Evolutionary conservation across 306 rosid genomes (phyloP).

Genomic region (Albizia julibrissin): DNA sequence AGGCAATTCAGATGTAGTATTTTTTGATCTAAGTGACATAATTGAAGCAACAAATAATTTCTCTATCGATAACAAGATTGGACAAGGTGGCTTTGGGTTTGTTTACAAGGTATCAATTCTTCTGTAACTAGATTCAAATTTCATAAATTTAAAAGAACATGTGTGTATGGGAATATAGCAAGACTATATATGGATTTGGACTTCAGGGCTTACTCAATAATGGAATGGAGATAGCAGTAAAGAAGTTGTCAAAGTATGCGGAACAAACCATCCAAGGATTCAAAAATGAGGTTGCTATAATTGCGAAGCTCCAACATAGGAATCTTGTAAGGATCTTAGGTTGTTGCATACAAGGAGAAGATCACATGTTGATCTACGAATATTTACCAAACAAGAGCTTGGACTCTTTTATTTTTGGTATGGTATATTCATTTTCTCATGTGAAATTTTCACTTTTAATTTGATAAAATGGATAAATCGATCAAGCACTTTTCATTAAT

Average conservation of each 20-base stretch:
- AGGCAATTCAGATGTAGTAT: slow-evolving; percentile 34
- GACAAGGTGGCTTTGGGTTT: too few species aligned
- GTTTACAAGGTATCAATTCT: too few species aligned
- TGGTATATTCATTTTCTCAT: too few species aligned
- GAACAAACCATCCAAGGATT: neutral
- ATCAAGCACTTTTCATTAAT: too few species aligned
- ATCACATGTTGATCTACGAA: slow-evolving; percentile 66
- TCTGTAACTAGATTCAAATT: too few species aligned
- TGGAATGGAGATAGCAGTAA: slow-evolving; percentile 1
- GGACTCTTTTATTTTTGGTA: slow-evolving; percentile 54
- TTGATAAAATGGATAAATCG: too few species aligned
- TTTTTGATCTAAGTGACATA: slow-evolving; percentile 40
- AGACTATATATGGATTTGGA: neutral
- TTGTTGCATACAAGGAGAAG: slow-evolving; percentile 14
- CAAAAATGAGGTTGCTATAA: too few species aligned
- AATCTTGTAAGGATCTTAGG: too few species aligned
- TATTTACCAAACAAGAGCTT: slow-evolving; percentile 67
- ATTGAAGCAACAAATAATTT: slow-evolving; percentile 55
- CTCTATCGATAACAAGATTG: neutral
- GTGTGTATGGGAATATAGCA: too few species aligned
- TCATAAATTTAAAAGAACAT: too few species aligned
- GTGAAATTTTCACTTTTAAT: too few species aligned
- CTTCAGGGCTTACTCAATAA: slow-evolving; percentile 36
- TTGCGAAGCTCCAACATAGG: neutral
- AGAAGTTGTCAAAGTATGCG: neutral